A percentile compares a stretch with the other conserved stretches of the same genome.
These are phyloP conservation scores for Chalaropsis thielavioides DNA, from an alignment of 2,329 filamentous ascomycete species.

Conservation along the genomic window DNA sequence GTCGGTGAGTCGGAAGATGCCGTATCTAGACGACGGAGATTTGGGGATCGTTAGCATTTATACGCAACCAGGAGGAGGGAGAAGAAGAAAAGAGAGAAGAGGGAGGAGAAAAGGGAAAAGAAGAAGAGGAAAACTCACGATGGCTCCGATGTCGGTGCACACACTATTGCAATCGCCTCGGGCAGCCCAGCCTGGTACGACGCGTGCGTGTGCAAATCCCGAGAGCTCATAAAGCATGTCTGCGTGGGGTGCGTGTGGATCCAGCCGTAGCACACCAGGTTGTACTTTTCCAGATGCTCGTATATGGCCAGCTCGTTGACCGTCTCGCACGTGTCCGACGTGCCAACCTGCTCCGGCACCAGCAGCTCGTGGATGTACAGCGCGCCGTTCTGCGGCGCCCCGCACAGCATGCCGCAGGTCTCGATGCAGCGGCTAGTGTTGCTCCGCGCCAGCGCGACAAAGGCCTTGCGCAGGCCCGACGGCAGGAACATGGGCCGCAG, in stretches of 20 bases:
- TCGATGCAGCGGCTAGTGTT: conserved; percentile 78
- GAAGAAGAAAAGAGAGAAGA: background rate
- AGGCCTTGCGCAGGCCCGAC: conserved; percentile 53
- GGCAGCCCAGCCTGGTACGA: conserved; percentile 94
- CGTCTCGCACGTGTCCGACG: conserved; percentile 88
- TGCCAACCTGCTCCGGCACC: conserved; percentile 80
- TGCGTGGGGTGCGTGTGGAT: conserved; percentile 96
- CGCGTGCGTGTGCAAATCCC: conserved; percentile 84
- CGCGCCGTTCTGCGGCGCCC: conserved; percentile 80
- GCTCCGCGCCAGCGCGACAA: conserved; percentile 55
- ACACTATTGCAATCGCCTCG: conserved; percentile 93
- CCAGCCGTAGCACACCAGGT: conserved; percentile 82
- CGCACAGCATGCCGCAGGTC: conserved; percentile 89
- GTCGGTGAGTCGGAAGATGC: conserved; percentile 84
- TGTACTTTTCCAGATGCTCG: conserved; percentile 74
- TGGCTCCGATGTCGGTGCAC: conserved; percentile 65
- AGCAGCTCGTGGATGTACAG: conserved; percentile 80
- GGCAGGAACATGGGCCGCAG: conserved; percentile 83
- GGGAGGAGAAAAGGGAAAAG: background rate
- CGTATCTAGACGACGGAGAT: conserved; percentile 43
- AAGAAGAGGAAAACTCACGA: conserved; percentile 41
- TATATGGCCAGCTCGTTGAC: conserved; percentile 74
- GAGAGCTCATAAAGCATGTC: conserved; percentile 92
- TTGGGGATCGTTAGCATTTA: conserved; percentile 11
- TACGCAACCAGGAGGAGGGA: background rate